Conservation (phyloP, 306 rosid species). For the Lagenaria siceraria region DNA sequence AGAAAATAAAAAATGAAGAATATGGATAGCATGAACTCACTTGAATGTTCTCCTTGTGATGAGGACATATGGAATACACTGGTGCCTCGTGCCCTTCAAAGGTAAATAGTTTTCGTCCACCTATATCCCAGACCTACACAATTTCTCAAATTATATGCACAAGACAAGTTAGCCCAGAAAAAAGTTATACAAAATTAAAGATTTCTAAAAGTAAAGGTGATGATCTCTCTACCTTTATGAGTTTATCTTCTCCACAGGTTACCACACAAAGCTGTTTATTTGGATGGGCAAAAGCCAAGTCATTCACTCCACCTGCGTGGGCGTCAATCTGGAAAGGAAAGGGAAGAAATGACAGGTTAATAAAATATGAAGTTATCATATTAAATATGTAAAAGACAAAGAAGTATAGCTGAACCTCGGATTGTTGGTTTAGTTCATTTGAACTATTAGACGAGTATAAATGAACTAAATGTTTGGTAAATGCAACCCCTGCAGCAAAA, state of each 20-base stretch:
- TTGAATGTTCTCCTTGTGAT: slow-evolving; percentile 79
- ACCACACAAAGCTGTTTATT: slow-evolving; percentile 66
- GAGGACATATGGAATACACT: slow-evolving; percentile 84
- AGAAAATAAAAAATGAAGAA: not conserved
- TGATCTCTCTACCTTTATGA: slow-evolving; percentile 48
- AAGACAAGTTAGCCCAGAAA: slow-evolving; percentile 6
- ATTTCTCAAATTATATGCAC: slow-evolving; percentile 17
- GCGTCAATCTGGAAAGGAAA: slow-evolving; percentile 55
- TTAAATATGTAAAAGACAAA: slow-evolving; percentile 12
- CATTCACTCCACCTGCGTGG: slow-evolving; percentile 76
- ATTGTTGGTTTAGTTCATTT: slow-evolving; percentile 48
- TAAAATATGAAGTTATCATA: slow-evolving; percentile 14
- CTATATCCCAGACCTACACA: slow-evolving; percentile 73
- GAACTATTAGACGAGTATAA: slow-evolving; percentile 51
- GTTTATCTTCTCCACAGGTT: slow-evolving; percentile 83
- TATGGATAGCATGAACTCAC: slow-evolving; percentile 20
- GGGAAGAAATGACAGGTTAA: slow-evolving; percentile 13
- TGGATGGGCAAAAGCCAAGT: slow-evolving; percentile 84
- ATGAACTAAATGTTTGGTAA: slow-evolving; percentile 73
- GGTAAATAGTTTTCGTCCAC: slow-evolving; percentile 44
- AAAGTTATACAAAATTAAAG: slow-evolving; percentile 4
- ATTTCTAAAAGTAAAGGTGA: not conserved
- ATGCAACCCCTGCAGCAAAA: slow-evolving; percentile 65
- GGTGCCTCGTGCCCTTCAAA: slow-evolving; percentile 88
- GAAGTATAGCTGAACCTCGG: slow-evolving; percentile 37